Conservation (phyloP, 768 basidiomycete species). For the Mycena albidolilacea region DNA sequence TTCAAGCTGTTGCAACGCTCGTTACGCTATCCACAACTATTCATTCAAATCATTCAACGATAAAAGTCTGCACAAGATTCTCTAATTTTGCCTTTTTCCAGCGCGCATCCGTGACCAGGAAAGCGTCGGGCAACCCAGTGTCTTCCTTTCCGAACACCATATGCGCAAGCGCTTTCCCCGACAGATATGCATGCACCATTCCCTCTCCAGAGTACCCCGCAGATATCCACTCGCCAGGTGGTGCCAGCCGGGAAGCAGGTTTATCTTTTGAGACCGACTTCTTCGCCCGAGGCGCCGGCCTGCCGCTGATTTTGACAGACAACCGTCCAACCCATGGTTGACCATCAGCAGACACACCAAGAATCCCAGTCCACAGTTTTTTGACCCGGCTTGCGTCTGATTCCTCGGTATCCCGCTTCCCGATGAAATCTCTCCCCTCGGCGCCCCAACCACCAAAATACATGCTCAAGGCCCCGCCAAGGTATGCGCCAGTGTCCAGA, state of each 20-base stretch:
- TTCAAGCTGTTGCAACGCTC: too few relatives aligned
- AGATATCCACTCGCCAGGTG: slow-evolving; percentile 66
- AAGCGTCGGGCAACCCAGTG: slow-evolving; percentile 58
- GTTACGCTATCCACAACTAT: background rate
- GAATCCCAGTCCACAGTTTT: slow-evolving; percentile 64
- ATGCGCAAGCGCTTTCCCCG: slow-evolving; percentile 60
- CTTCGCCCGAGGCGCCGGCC: background rate
- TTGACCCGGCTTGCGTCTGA: slow-evolving; percentile 59
- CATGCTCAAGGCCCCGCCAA: slow-evolving; percentile 62
- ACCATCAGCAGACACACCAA: slow-evolving; percentile 61
- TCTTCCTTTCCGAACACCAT: slow-evolving; percentile 58
- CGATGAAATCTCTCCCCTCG: slow-evolving; percentile 54
- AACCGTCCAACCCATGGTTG: slow-evolving; percentile 68
- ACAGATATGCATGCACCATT: slow-evolving; percentile 68
- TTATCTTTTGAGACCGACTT: background rate
- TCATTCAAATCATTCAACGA: slow-evolving; percentile 8
- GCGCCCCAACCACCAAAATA: slow-evolving; percentile 58
- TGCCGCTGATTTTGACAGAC: slow-evolving; percentile 54
- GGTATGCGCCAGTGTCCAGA: slow-evolving; percentile 55
- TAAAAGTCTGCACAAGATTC: slow-evolving; percentile 21
- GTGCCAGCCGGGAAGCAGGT: slow-evolving; percentile 20
- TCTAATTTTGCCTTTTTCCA: slow-evolving; percentile 39
- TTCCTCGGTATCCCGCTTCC: background rate
- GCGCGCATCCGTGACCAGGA: slow-evolving; percentile 56
- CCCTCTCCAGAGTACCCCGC: slow-evolving; percentile 69